Evolutionary conservation across 768 basidiomycete species (phyloP).

Genomic region (Mycena albidolilacea): DNA sequence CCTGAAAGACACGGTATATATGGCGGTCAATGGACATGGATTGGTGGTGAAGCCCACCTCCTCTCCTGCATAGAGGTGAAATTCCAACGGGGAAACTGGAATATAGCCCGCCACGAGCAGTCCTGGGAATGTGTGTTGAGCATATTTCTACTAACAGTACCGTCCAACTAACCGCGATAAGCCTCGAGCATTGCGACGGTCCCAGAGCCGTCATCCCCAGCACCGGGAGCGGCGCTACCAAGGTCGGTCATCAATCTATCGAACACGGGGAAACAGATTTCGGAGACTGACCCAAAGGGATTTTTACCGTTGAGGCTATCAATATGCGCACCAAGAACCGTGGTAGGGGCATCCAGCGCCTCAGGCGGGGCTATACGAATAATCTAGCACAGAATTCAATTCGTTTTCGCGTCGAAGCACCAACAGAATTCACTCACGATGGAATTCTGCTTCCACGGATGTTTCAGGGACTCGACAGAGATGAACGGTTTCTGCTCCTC

Average conservation of each 20-base stretch:
- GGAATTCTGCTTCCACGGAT: slow-evolving; percentile 31
- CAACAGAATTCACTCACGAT: slow-evolving; percentile 15
- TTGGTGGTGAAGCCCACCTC: slow-evolving; percentile 20
- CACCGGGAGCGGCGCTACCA: slow-evolving; percentile 47
- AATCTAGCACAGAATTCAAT: not conserved
- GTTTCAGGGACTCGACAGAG: slow-evolving; percentile 25
- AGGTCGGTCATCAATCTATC: no score
- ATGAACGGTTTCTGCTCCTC: slow-evolving; percentile 22
- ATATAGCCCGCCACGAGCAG: slow-evolving; percentile 41
- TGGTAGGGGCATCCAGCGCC: slow-evolving; percentile 20
- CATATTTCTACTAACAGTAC: slow-evolving; percentile 12
- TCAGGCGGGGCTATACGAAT: slow-evolving; percentile 19
- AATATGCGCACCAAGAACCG: slow-evolving; percentile 45
- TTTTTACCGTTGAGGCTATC: slow-evolving; percentile 45
- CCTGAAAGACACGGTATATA: slow-evolving; percentile 5
- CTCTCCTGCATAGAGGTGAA: slow-evolving; percentile 52
- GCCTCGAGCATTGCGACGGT: slow-evolving; percentile 50
- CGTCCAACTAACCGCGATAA: slow-evolving; percentile 39
- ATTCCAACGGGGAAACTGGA: slow-evolving; percentile 48
- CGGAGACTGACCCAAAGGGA: slow-evolving; percentile 25
- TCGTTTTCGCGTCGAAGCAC: not conserved
- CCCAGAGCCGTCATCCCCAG: slow-evolving; percentile 55
- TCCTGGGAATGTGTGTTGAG: not conserved
- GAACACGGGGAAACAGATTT: no score
- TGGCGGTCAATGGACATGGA: not conserved